Evolutionary conservation across 331 rosid genomes (phyloP).

Genomic region (Acacia pycnantha): DNA sequence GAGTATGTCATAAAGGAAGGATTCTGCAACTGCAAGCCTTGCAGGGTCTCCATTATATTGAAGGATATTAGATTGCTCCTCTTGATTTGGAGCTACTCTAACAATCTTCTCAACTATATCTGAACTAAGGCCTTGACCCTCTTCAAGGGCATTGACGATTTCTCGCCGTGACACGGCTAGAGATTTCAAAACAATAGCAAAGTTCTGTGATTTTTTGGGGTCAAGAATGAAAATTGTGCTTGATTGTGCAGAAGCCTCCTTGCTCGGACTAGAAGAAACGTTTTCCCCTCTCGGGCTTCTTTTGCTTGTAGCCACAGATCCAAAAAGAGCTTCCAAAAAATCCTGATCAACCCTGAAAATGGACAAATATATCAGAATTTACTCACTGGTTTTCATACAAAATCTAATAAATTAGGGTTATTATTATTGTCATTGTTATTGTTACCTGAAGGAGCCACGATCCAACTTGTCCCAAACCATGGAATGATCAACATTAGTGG

Average conservation of each 20-base stretch:
- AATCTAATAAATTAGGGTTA: slow-evolving; percentile 21
- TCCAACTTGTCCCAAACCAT: slow-evolving; percentile 95
- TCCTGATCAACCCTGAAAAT: slow-evolving; percentile 62
- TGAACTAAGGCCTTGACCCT: slow-evolving; percentile 68
- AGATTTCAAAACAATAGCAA: slow-evolving; percentile 80
- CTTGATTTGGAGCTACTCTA: slow-evolving; percentile 68
- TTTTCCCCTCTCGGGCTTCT: slow-evolving; percentile 37
- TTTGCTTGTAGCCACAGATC: slow-evolving; percentile 55
- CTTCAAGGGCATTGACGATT: slow-evolving; percentile 59
- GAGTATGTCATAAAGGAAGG: slow-evolving; percentile 68
- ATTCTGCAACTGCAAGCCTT: slow-evolving; percentile 76
- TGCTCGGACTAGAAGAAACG: slow-evolving; percentile 33
- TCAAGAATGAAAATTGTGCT: slow-evolving; percentile 57
- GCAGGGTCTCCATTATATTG: slow-evolving; percentile 58
- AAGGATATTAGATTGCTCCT: slow-evolving; percentile 67
- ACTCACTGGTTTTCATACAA: neutral
- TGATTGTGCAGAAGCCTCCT: slow-evolving; percentile 29
- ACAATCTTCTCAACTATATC: slow-evolving; percentile 80
- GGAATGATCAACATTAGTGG: slow-evolving; percentile 71
- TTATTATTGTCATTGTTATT: neutral
- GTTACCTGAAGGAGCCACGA: slow-evolving; percentile 89
- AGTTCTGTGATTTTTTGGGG: slow-evolving; percentile 76
- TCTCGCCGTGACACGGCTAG: slow-evolving; percentile 57
- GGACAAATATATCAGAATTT: neutral
- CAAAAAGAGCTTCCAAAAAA: slow-evolving; percentile 94